phyloP scores from a whole-genome alignment of 129 eudicot species.

The Helichrysum umbraculigerum region DNA sequence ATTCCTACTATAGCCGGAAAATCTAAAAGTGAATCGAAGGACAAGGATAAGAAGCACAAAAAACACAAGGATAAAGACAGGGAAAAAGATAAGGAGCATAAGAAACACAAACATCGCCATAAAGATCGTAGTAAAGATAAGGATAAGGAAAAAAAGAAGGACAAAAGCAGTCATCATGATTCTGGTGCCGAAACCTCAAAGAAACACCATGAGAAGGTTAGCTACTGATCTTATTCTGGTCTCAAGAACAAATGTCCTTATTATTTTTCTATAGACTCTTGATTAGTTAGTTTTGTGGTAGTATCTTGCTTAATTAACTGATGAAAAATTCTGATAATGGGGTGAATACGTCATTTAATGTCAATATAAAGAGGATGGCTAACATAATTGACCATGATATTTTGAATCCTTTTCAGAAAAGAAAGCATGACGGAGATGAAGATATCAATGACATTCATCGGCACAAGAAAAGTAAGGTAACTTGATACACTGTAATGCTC shows the following conservation, averaged over 20 bases:
- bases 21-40: slow-evolving; percentile 40
- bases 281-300: background rate
- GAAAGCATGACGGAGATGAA: slow-evolving; percentile 92
- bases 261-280: background rate
- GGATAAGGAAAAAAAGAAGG: slow-evolving; percentile 45
- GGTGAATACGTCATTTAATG: background rate
- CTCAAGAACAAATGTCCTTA: background rate
- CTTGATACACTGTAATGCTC: slow-evolving; percentile 3
- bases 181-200: slow-evolving; percentile 25
- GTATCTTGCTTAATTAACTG: background rate
- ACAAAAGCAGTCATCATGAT: slow-evolving; percentile 34
- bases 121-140: slow-evolving; percentile 43
- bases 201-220: slow-evolving; percentile 32
- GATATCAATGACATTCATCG: slow-evolving; percentile 68
- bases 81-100: slow-evolving; percentile 39
- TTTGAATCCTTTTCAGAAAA: slow-evolving; percentile 55
- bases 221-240: background rate
- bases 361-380: no score
- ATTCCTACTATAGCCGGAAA: slow-evolving; percentile 41
- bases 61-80: slow-evolving; percentile 48
- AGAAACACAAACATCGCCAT: slow-evolving; percentile 53
- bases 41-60: slow-evolving; percentile 48
- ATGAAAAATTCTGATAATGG: background rate
- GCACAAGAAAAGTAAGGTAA: slow-evolving; percentile 97
- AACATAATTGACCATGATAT: background rate